A percentile compares a stretch with the other conserved stretches of the same genome.
Conservation (phyloP, 305 asterid genomes). For the Nicotiana rustica region DNA sequence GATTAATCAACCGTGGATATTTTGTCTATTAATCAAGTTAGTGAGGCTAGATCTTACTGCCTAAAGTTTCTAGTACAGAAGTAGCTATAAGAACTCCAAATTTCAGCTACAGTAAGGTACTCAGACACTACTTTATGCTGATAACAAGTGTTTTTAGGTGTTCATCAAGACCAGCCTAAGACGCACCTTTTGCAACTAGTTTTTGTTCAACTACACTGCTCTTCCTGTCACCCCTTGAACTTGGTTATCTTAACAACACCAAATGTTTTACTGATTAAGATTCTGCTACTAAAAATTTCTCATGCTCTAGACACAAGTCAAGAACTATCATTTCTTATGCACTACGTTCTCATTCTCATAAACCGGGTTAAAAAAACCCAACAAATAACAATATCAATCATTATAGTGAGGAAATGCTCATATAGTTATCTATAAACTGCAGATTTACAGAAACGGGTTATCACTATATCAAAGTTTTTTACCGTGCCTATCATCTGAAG, state of each 20-base stretch:
- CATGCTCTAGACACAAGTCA: not conserved
- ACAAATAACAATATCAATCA: not conserved
- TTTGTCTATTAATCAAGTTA: no score
- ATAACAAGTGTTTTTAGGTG: no score
- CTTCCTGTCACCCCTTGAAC: no score
- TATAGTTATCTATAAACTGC: not conserved
- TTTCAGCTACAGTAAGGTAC: no score
- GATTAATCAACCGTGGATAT: no score
- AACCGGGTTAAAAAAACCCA: not conserved
- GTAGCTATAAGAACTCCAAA: no score
- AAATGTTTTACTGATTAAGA: not conserved
- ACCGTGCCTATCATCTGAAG: not conserved
- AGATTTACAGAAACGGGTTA: not conserved
- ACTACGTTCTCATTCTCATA: not conserved
- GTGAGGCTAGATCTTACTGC: no score
- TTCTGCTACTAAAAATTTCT: not conserved
- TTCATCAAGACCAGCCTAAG: no score
- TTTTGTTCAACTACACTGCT: no score
- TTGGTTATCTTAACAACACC: not conserved
- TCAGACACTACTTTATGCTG: no score
- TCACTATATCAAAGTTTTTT: not conserved
- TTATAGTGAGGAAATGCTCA: not conserved
- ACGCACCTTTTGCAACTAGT: no score
- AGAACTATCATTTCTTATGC: not conserved
- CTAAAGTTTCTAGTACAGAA: no score